Percentiles rank a stretch among this genome's conserved stretches.
Conservation (phyloP, 2,329 filamentous ascomycete species). For the Bisporella sp. region DNA sequence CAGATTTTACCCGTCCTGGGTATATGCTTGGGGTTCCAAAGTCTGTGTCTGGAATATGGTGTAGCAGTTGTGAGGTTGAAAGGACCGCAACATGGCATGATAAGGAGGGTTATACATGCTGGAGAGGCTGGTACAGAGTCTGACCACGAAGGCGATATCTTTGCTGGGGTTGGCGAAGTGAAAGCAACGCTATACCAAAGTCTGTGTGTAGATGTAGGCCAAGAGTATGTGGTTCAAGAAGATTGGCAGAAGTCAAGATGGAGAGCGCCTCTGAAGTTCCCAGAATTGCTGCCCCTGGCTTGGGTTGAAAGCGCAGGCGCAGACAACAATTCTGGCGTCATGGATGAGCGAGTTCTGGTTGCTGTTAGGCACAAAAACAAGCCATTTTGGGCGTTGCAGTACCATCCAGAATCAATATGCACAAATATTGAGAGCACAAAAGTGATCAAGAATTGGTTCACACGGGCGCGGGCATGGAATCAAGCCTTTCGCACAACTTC, state of each 20-base stretch:
- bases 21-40: slow-evolving; percentile 67
- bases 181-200: slow-evolving; percentile 35
- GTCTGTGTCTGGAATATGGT: slow-evolving; percentile 53
- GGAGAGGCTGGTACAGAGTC: slow-evolving; percentile 17
- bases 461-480: slow-evolving; percentile 41
- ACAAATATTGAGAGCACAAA: slow-evolving; percentile 48
- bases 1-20: slow-evolving; percentile 70
- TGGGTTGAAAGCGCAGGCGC: slow-evolving; percentile 23
- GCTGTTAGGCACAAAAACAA: slow-evolving; percentile 48
- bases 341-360: slow-evolving; percentile 45
- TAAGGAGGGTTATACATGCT: slow-evolving; percentile 46
- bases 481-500: slow-evolving; percentile 3
- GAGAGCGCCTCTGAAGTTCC: slow-evolving; percentile 12
- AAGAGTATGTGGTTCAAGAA: slow-evolving; percentile 13
- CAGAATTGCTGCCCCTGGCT: slow-evolving; percentile 27
- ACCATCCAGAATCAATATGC: slow-evolving; percentile 65
- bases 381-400: slow-evolving; percentile 64
- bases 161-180: slow-evolving; percentile 22
- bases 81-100: slow-evolving; percentile 54
- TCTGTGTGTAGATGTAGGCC: slow-evolving; percentile 28
- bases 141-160: slow-evolving; percentile 13
- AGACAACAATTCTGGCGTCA: slow-evolving; percentile 20
- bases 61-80: slow-evolving; percentile 45
- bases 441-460: slow-evolving; percentile 58
- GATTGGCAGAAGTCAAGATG: slow-evolving; percentile 21